Percentiles rank a stretch among this genome's conserved stretches.
phyloP scores from a whole-genome alignment of 352 stramenopile genomes.

The Globisporangium lucens region DNA sequence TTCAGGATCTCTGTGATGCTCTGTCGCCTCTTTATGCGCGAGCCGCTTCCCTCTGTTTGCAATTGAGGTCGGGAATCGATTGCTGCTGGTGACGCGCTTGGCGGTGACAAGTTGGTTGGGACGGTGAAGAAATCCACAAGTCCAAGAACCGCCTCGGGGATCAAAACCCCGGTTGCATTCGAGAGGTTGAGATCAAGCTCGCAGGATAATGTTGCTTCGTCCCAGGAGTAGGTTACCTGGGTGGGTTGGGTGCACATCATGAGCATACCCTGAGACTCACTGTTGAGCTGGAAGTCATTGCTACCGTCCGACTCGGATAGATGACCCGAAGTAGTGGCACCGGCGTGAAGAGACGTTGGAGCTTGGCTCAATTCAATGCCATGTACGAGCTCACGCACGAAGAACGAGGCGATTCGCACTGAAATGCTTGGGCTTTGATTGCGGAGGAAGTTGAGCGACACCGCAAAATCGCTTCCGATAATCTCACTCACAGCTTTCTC shows the following conservation, averaged over 20 bases:
- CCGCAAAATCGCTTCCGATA: conserved; percentile 13
- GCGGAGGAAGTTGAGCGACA: conserved; percentile 18
- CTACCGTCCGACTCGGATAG: neutral
- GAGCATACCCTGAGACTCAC: conserved; percentile 23
- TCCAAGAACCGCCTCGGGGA: conserved; percentile 42
- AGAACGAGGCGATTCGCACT: conserved; percentile 18
- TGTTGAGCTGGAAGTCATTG: neutral
- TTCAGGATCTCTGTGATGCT: conserved; percentile 56
- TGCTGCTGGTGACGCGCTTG: neutral
- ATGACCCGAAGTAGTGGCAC: neutral
- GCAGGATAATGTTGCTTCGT: conserved; percentile 35
- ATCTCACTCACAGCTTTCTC: conserved; percentile 14
- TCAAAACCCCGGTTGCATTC: conserved; percentile 47
- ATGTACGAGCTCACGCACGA: conserved; percentile 12
- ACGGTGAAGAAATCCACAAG: conserved; percentile 58
- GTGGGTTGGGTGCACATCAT: conserved; percentile 40
- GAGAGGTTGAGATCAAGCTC: conserved; percentile 50
- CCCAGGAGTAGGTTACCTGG: conserved; percentile 59
- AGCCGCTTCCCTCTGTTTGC: neutral
- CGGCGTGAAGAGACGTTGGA: neutral
- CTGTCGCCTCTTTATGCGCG: conserved; percentile 24
- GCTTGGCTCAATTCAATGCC: neutral
- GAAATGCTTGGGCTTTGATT: conserved; percentile 14
- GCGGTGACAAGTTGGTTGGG: conserved; percentile 18
- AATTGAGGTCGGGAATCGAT: neutral